Evolutionary conservation across 768 basidiomycete species (phyloP).

Genomic region (Strobilomyces dryophilus): DNA sequence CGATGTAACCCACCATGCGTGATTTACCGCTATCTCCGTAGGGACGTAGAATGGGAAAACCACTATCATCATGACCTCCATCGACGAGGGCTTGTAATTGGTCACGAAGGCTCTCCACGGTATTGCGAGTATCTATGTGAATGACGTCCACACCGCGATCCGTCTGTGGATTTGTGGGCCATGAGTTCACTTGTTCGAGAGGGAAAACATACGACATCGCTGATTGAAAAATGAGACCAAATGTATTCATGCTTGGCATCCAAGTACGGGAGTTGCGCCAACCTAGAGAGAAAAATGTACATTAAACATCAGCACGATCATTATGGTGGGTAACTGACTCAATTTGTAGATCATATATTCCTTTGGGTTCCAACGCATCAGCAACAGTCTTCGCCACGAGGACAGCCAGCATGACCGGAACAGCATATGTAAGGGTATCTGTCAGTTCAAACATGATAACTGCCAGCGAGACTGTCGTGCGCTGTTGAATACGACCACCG

Average conservation of each 20-base stretch:
- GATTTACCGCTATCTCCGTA: constrained; percentile 41
- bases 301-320: neutral
- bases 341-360: constrained; percentile 96
- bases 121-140: constrained; percentile 67
- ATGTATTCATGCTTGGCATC: constrained; percentile 87
- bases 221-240: constrained; percentile 75
- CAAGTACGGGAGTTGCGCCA: constrained; percentile 87
- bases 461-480: constrained; percentile 89
- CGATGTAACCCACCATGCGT: constrained; percentile 87
- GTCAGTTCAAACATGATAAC: constrained; percentile 97
- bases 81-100: constrained; percentile 57
- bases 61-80: constrained; percentile 67
- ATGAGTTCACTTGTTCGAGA: neutral
- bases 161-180: constrained; percentile 41
- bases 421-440: constrained; percentile 86
- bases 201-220: constrained; percentile 64
- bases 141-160: constrained; percentile 68
- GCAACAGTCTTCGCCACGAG: constrained; percentile 51
- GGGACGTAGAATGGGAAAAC: constrained; percentile 78
- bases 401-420: constrained; percentile 84
- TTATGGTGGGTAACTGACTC: constrained; percentile 40
- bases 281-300: constrained; percentile 30
- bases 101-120: constrained; percentile 69
- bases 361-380: constrained; percentile 55
- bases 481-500: constrained; percentile 34